Base-by-base conservation (phyloP, 768 basidiomycete genomes). In the Polyporus arcularius region DNA sequence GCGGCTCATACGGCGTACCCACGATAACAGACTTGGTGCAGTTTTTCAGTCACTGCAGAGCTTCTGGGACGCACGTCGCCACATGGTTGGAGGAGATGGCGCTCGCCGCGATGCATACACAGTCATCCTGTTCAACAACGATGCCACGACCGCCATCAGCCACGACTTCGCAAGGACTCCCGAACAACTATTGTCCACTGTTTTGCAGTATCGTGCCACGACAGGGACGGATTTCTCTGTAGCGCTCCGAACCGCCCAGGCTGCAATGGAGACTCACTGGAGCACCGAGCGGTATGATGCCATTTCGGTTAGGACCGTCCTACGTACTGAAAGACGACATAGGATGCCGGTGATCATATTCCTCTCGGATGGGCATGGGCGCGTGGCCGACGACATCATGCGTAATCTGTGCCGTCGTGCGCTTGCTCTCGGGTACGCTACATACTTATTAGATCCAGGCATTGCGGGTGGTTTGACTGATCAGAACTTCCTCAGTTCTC, bases 1-100 rank as follows among this genome's bases (percentile, higher is more conserved):
- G 4, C 60, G 68, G n/a, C 67, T 65, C 39, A 84, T 85, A 43
- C 56, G 64, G 6, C 67, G 67, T 12, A 63, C 55, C 0, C 71
- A 74, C 42, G 68, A 83, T 57, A 81, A 87, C 61, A 72, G 85
- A 35, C 76, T 85, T 16, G 85, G 85, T 0, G 84, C 85, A 0
- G 86, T 86, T 0, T 82, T 80, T 41, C 82, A 84, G 0, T 80
- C 85, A 0, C 64, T 87, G 10, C 68, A 84, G 55, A 72, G 74
- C 15, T 87, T 87, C 68, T 88, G 86, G 85, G 61, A 71, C 11
- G 79, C 86, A 0, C 78, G 85, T 4, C 74, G 77, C 11, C 71
- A 76, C 14, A 78, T 79, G 3, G 52, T 78, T 18, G 67, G 9
- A 46, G 69, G 55, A 6, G 68, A 67, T 14, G 69, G 64, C 0